Base-by-base conservation (phyloP, 768 basidiomycete genomes). In the Saitozyma podzolica region DNA sequence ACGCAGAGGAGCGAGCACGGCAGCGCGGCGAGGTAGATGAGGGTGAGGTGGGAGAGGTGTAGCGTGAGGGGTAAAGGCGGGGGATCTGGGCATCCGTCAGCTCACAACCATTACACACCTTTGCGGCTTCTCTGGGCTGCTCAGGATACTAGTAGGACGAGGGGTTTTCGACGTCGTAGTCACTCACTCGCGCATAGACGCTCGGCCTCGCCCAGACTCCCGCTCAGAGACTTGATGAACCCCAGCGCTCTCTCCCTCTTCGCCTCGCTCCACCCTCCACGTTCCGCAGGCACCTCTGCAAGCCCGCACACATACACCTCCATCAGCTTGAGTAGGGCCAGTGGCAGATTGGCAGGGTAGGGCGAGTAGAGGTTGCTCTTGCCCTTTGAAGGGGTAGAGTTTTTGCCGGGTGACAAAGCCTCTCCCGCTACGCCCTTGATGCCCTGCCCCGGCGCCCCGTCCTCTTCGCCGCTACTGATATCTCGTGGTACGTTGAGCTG, bases 31-130 rank as follows among this genome's bases (percentile, higher is more conserved):
- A 79, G 65, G 63, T 79, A 79, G 62, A 79, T 69, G 13, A 68
- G 51, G 11, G 78, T 63, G 9, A 79, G 70, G 51, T 79, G 73
- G 0, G 69, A 67, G 1, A 78, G 66, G 59, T 79, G 78, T 2
- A 76, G 61, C 6, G 73, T 75, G 9, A 79, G 63, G 0, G 78
- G 73, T 49, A 79, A 58, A 11, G 78, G 76, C 2, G 78, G 76
- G 19, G 78, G 72, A 58, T 70, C 78, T 79, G 50, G 3, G 14
- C 19, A 17, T 54, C 37, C 29, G 49, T 66, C 54, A 39, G 42
- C 48, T 54, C 41, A 9, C 29, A 16, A 51, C 41, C 49, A 9
- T 37, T 9, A 19, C 6, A 2, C 5, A 29, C 29, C 29, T 29
- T 29, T 5, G 29, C 29, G 29, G 29, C 29, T 5, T 29, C 29